phyloP scores from a whole-genome alignment of 2,329 filamentous ascomycete species.

The Ilyonectria mors-panacis region DNA sequence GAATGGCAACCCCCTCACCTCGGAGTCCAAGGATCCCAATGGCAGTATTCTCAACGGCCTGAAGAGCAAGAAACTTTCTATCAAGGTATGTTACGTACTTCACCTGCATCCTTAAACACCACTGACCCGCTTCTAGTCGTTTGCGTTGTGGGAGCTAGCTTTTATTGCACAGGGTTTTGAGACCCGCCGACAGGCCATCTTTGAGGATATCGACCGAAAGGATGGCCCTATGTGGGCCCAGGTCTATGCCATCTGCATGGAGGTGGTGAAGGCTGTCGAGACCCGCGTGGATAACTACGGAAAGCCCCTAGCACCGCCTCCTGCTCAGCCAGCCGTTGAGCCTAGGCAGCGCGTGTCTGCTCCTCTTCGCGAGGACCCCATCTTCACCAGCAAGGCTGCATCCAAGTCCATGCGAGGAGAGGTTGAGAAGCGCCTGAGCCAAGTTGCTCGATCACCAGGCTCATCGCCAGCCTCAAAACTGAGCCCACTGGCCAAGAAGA shows the following conservation, averaged over 20 bases:
- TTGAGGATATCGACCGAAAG: constrained; percentile 87
- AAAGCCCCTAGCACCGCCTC: constrained; percentile 57
- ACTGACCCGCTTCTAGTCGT: constrained; percentile 67
- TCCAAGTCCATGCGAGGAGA: constrained; percentile 59
- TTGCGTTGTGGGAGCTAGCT: constrained; percentile 92
- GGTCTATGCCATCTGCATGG: constrained; percentile 78
- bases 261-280: constrained; percentile 77
- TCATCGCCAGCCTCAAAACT: constrained; percentile 64
- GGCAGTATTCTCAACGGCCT: constrained; percentile 89
- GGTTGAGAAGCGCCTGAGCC: constrained; percentile 62
- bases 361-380: constrained; percentile 62
- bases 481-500: constrained; percentile 66
- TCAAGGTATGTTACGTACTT: constrained; percentile 67
- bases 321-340: constrained; percentile 49
- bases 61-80: constrained; percentile 84
- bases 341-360: constrained; percentile 55
- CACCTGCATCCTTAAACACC: neutral
- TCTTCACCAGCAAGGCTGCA: constrained; percentile 58
- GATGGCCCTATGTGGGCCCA: constrained; percentile 88
- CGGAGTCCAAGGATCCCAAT: constrained; percentile 91
- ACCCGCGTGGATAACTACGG: constrained; percentile 75
- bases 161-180: constrained; percentile 83
- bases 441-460: constrained; percentile 63
- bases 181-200: constrained; percentile 85
- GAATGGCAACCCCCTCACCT: constrained; percentile 85